Base-by-base conservation (phyloP, 2,329 filamentous ascomycete species). In the Trichoderma afroharzianum region DNA sequence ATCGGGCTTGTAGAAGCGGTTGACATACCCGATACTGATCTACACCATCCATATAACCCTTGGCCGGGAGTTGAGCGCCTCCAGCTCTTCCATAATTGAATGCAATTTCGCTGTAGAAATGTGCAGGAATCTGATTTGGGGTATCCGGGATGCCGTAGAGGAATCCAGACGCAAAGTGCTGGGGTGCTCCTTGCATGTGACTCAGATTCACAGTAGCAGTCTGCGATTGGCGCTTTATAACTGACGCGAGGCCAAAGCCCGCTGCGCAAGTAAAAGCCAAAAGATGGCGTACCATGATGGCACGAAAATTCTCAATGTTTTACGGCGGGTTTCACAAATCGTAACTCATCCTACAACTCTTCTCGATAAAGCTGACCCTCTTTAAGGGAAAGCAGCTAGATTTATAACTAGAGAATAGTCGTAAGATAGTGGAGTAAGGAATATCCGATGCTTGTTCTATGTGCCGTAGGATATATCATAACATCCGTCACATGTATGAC, bases 31-130 rank as follows among this genome's bases (percentile, higher is more conserved):
- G 21, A 15, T 70, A 70, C 30, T 70, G 21, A 3, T 53, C 21
- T 36, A 70, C 3, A 3, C 68, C 68, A 28, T 55, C 36, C 68
- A 70, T 70, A 39, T 70, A 70, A 5, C 68, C 68, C 21, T 70
- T 70, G 7, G 68, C 68, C 33, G 68, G 59, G 21, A 70, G 68
- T 12, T 70, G 68, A 4, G 68, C 68, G 9, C 68, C 68, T 14
- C 68, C 68, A 28, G 68, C 68, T n/a, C 68, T 62, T 39, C 68
- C 68, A 63, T 53, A 63, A 21, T 70, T 70, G 47, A 70, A 70
- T 21, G 36, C 68, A 21, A 70, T 70, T 8, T 70, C 68, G 32
- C 24, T 63, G 26, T 70, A 70, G 30, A 62, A 70, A n/a, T 71
- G 69, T 3, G 69, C 36, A 2, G 69, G 69, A 39, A 71, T 71